phyloP scores from a whole-genome alignment of 352 stramenopile species.

The Phytophthora sp. region DNA sequence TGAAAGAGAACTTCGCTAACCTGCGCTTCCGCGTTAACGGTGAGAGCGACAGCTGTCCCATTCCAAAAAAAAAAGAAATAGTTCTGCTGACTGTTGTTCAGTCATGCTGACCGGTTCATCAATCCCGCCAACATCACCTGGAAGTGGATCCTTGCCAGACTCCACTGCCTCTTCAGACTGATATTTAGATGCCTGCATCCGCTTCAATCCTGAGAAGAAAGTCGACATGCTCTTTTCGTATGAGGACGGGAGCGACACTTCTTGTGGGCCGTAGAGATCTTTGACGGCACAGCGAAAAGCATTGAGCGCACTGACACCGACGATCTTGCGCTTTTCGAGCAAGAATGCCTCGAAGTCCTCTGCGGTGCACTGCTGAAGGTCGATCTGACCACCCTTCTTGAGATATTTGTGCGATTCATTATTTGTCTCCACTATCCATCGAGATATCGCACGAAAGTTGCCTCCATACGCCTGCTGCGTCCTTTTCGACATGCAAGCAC shows the following conservation, averaged over 20 bases:
- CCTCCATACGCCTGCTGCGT: not conserved
- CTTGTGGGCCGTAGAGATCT: constrained; percentile 3
- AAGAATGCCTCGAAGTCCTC: constrained; percentile 7
- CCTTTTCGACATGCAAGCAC: not conserved
- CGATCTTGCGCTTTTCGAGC: constrained; percentile 1
- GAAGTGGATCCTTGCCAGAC: not conserved
- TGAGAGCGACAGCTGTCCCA: too few species aligned
- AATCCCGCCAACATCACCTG: too few species aligned
- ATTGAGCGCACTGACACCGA: constrained; percentile 7
- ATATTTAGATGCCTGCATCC: not conserved
- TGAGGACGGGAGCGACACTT: not conserved
- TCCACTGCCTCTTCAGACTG: not conserved
- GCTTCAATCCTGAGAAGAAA: constrained; percentile 13
- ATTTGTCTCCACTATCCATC: constrained; percentile 3
- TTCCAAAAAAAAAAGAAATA: too few species aligned
- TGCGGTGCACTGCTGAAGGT: not conserved
- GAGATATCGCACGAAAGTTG: not conserved
- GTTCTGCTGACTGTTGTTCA: too few species aligned
- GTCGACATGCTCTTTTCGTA: constrained; percentile 8
- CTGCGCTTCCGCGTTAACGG: too few species aligned
- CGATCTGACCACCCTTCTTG: not conserved
- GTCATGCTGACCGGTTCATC: too few species aligned
- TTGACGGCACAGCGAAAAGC: constrained; percentile 5
- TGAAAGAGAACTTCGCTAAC: too few species aligned
- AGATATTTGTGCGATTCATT: not conserved